These are phyloP conservation scores for Pseudomonodictys pantanalensis DNA, from an alignment of 495 filamentous ascomycete genomes.

Conservation along the genomic window DNA sequence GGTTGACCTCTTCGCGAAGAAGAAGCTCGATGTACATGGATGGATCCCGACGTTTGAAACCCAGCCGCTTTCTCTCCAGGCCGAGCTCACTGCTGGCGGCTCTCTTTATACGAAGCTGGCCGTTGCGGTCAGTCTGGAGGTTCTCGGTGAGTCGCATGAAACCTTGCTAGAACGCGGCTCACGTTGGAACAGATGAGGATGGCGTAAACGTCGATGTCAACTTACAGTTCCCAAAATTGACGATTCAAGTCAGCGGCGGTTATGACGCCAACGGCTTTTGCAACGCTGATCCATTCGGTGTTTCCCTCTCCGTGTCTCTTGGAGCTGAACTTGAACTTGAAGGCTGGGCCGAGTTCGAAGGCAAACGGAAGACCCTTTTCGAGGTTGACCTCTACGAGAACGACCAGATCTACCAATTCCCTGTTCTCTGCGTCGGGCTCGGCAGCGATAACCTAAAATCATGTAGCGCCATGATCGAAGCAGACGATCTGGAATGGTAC, in stretches of 20 bases:
- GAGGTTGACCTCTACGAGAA: conserved; percentile 5
- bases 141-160: not conserved
- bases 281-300: conserved; percentile 2
- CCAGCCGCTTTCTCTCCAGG: not conserved
- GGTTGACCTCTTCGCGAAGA: conserved; percentile 1
- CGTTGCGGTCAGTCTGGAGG: not conserved
- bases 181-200: not conserved
- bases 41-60: conserved; percentile 1
- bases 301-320: not conserved
- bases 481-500: not conserved
- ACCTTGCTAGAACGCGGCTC: not conserved
- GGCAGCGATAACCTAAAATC: not conserved
- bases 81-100: not conserved
- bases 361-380: conserved; percentile 1
- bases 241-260: not conserved
- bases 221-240: not conserved
- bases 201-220: conserved; percentile 4
- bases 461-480: not conserved
- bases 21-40: not conserved
- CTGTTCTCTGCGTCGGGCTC: not conserved
- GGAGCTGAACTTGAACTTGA: conserved; percentile 1
- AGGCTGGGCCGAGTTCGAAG: conserved; percentile 1
- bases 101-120: not conserved
- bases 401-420: not conserved
- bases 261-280: conserved; percentile 2